Evolutionary conservation across 2,329 filamentous ascomycete genomes (phyloP).

Genomic region (Fusarium nodosum): DNA sequence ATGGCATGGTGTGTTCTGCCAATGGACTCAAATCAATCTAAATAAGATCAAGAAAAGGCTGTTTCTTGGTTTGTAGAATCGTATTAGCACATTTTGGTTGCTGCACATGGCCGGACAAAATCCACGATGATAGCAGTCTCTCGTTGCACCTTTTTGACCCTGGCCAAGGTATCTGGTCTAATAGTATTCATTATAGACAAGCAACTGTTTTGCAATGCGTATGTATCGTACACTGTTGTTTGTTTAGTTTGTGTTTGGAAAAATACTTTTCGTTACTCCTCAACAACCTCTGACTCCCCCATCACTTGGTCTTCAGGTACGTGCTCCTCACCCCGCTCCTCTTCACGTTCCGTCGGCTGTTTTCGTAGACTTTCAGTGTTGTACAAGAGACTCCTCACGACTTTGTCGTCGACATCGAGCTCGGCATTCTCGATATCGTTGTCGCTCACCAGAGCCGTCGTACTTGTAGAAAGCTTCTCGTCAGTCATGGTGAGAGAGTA

Average conservation of each 20-base stretch:
- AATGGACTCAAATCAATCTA: not conserved
- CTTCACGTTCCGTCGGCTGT: conserved; percentile 49
- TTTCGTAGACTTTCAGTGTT: conserved; percentile 64
- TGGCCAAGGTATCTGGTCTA: not conserved
- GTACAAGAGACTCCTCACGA: conserved; percentile 61
- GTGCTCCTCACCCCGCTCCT: conserved; percentile 44
- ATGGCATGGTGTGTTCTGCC: not conserved
- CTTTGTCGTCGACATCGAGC: conserved; percentile 54
- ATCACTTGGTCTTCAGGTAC: conserved; percentile 24
- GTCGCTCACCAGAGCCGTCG: conserved; percentile 48
- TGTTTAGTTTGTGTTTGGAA: not conserved
- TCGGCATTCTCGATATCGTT: conserved; percentile 49
- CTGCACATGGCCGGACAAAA: not conserved
- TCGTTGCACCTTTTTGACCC: not conserved
- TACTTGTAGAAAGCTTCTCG: conserved; percentile 51
- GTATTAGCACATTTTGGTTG: not conserved
- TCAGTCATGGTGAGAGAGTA: conserved; percentile 53
- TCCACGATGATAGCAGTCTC: not conserved
- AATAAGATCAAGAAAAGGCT: not conserved
- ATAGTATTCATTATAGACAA: not conserved
- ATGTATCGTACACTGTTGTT: not conserved
- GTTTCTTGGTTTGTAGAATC: not conserved
- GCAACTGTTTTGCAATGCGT: not conserved
- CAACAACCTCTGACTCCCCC: conserved; percentile 16
- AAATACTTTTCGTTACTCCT: conserved; percentile 1